Conservation (phyloP, 768 basidiomycete species). For the Tubosaeta sp. region DNA sequence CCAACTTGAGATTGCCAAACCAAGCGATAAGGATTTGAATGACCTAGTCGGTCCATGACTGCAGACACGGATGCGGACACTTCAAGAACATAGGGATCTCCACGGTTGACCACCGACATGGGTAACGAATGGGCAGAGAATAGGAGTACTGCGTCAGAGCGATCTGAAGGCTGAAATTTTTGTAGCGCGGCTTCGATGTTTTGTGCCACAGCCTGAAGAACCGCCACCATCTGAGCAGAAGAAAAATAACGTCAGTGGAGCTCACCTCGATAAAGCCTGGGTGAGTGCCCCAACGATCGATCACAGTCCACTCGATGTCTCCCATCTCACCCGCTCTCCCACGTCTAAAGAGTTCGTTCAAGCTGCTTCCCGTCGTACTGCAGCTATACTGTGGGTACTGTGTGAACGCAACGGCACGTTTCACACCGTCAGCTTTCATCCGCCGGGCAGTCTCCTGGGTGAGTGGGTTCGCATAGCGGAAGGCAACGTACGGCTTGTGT, state of each 20-base stretch:
- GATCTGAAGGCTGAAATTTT: conserved; percentile 68
- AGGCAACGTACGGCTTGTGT: conserved; percentile 94
- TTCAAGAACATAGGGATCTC: conserved; percentile 94
- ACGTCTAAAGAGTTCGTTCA: conserved; percentile 84
- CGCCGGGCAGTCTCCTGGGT: conserved; percentile 78
- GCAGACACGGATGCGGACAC: conserved; percentile 92
- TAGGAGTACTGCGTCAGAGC: conserved; percentile 75
- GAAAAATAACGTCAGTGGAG: not conserved
- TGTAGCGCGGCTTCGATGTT: conserved; percentile 79
- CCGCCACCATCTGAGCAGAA: conserved; percentile 1
- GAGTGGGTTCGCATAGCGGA: conserved; percentile 88
- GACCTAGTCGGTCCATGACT: conserved; percentile 82
- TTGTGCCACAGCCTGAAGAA: conserved; percentile 76
- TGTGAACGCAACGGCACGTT: conserved; percentile 90
- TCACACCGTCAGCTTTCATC: conserved; percentile 89
- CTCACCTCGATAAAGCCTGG: conserved; percentile 89
- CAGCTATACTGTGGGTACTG: conserved; percentile 99
- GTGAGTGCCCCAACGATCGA: conserved; percentile 97
- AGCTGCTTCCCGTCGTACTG: conserved; percentile 94
- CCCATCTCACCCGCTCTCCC: conserved; percentile 59
- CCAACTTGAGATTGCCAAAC: conserved; percentile 99
- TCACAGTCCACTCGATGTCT: conserved; percentile 90
- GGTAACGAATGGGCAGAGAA: conserved; percentile 98
- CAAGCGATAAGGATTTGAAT: conserved; percentile 84
- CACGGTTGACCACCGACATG: conserved; percentile 97